A percentile compares a stretch with the other conserved stretches of the same genome.
Evolutionary conservation across 2,329 filamentous ascomycete genomes (phyloP).

Genomic region (Exophiala lecanii-corni): DNA sequence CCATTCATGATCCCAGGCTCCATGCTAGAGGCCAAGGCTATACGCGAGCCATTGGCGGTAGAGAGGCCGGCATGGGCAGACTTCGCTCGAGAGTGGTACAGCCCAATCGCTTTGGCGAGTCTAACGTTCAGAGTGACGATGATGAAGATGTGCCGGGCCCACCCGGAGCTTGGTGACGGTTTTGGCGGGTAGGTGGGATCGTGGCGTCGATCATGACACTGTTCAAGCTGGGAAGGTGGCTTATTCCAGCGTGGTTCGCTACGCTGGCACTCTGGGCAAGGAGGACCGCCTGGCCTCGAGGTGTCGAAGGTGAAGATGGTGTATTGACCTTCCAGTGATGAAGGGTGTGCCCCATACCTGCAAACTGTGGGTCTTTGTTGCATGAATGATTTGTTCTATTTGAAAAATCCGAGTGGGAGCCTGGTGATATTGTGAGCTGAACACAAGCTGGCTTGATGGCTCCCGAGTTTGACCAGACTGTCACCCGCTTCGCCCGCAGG

Average conservation of each 20-base stretch:
- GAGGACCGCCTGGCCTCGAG: background rate
- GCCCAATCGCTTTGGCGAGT: slow-evolving; percentile 24
- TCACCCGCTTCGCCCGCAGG: too few species aligned
- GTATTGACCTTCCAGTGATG: background rate
- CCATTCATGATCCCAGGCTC: background rate
- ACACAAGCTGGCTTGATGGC: too few species aligned
- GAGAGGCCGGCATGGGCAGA: slow-evolving; percentile 28
- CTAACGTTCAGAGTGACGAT: slow-evolving; percentile 24
- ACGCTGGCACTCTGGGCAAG: background rate
- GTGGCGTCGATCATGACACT: slow-evolving; percentile 3
- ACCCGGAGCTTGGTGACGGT: slow-evolving; percentile 23
- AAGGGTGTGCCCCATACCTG: too few species aligned
- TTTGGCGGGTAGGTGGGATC: slow-evolving; percentile 7
- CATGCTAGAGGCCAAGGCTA: background rate
- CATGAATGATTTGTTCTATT: too few species aligned
- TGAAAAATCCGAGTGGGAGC: too few species aligned
- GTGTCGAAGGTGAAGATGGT: background rate
- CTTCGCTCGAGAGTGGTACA: slow-evolving; percentile 21
- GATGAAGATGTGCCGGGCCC: slow-evolving; percentile 19
- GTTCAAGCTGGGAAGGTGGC: background rate
- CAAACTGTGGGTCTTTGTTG: too few species aligned
- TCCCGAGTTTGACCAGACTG: too few species aligned
- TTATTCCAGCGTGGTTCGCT: background rate
- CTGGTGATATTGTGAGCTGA: too few species aligned
- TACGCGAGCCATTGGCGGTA: background rate